Evolutionary conservation across 208 protist genomes (phyloP).

Genomic region (Novymonas esmeraldas): DNA sequence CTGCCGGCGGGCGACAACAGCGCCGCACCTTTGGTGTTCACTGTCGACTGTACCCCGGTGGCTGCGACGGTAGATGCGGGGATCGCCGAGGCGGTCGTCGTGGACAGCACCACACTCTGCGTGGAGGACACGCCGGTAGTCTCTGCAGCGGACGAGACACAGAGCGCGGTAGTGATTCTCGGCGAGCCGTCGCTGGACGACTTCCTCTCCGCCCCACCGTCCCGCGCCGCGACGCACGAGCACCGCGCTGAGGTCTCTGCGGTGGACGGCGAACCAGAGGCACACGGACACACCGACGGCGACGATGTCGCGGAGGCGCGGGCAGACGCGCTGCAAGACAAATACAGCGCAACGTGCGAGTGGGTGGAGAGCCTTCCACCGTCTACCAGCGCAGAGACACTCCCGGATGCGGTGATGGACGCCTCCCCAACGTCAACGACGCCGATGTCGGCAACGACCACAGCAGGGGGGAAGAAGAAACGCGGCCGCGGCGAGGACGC

Average conservation of each 20-base stretch:
- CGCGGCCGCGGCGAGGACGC: neutral
- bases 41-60: too few relatives aligned
- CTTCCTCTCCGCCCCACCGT: neutral
- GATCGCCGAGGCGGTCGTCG: neutral
- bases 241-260: neutral
- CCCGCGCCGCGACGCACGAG: neutral
- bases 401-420: too few relatives aligned
- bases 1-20: neutral
- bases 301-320: conserved; percentile 1
- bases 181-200: conserved; percentile 11
- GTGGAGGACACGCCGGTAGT: neutral
- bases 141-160: neutral
- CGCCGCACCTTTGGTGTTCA: neutral
- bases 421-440: too few relatives aligned
- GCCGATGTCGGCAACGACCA: neutral
- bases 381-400: too few relatives aligned
- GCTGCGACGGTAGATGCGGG: too few relatives aligned
- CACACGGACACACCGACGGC: neutral
- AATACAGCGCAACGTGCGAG: conserved; percentile 23
- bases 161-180: conserved; percentile 1
- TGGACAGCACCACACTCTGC: neutral
- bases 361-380: conserved; percentile 26
- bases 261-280: neutral
- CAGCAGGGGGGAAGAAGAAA: neutral
- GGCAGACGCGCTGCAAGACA: conserved; percentile 17